Base-by-base conservation (phyloP, 768 basidiomycete species). In the Tricholoma bakamatsutake region DNA sequence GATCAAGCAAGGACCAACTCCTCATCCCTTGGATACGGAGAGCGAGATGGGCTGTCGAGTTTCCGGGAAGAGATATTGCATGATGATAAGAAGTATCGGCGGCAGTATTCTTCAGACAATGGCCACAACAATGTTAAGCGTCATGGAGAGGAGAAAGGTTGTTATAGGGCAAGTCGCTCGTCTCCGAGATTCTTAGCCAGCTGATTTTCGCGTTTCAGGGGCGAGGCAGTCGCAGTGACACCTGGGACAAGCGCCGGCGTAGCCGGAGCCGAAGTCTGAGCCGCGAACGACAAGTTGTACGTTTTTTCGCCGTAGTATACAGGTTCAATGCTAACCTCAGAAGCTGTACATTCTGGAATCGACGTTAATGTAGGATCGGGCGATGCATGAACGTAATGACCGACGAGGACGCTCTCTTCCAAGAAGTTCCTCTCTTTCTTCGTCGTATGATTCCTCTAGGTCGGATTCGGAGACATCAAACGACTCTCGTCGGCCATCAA, bases 311-410 rank as follows among this genome's bases (percentile, higher is more conserved):
- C 31, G 18, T 30, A 21, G 30, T 28, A 39, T 15, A 13, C 24
- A 50, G 46, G 50, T 54, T 54, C 60, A 42, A 57, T 52, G 37
- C 60, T 63, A 39, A 63, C 60, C 58, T 63, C 50, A 56, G 50
- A 63, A 63, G 62, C 52, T 39, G 57, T 59, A 33, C 55, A 50
- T 33, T n/a, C 28, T 45, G 48, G 39, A 7, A 54, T 31, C 37
- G 27, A 49, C 45, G 15, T 21, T 48, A 50, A 59, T 34, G 34
- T 40, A 57, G 58, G 54, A 59, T 27, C 52, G 45, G 35, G 53
- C 42, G 30, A 59, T 53, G 15, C 51, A 24, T 51, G 43, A 54
- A 5, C 47, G 40, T 18, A 46, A 33, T 11, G 31, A 50, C 39
- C 53, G 50, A 45, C 40, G 58, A 12, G 52, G 53, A 18, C 47